Base-by-base conservation (phyloP, 257 asterid species). In the Plantago major region DNA sequence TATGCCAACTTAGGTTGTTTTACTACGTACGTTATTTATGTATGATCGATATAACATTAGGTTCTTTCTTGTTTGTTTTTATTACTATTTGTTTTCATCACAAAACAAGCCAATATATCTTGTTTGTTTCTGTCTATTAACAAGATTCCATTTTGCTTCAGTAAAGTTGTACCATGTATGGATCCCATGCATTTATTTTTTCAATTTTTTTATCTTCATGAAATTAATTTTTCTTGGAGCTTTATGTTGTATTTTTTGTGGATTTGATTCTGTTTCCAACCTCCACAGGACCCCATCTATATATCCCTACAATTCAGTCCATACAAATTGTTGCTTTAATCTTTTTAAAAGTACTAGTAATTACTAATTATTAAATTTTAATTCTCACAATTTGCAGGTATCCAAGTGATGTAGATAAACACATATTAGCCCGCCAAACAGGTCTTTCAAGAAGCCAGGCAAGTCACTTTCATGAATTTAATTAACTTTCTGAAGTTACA, bases 391-490 rank as follows among this genome's bases (percentile, higher is more conserved):
- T 7, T 14, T 71, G 79, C 87, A 91, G 98, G 92, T 91, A 91
- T 65, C 98, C 98, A n/a, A 88, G 96, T 72, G 98, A 86, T 79
- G 95, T 88, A 3, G 98, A 91, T 82, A 91, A 91, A 70, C 98
- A 91, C 74, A 82, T 91, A 62, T 76, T 91, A 71, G 89, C 98
- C 66, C 94, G 96, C 75, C 96, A 88, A 82, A 91, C 98, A 14
- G 96, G 98, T 37, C 96, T 91, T 49, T 91, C 98, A 22, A 88
- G 96, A 86, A 86, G 96, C 79, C 98, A 91, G 95, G 98, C 83
- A 67, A 59, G 89, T 82, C 80, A 37, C 48, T 72, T 73, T 78
- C 82, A 72, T 42, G 5, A 45, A 22, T 22, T 37, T 30, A 19
- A 65, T 64, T 60, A 48, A 68, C 5, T 10, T 45, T 45, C n/a